Percentiles rank a stretch among this genome's conserved stretches.
phyloP scores from a whole-genome alignment of 441 rosid species.

The Croton setiger region DNA sequence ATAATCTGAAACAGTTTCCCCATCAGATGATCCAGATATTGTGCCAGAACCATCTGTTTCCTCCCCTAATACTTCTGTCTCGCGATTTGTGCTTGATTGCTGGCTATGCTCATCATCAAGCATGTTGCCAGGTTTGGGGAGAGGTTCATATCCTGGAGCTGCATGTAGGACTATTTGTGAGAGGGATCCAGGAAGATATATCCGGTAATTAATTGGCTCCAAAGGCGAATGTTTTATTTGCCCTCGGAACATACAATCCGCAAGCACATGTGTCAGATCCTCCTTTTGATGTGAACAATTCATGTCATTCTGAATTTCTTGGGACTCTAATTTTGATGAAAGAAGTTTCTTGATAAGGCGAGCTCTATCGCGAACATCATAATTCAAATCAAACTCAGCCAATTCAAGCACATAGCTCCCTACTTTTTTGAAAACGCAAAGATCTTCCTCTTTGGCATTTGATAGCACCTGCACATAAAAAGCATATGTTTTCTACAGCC shows the following conservation, averaged over 20 bases:
- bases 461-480: conserved; percentile 48
- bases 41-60: conserved; percentile 41
- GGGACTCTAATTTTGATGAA: conserved; percentile 37
- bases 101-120: conserved; percentile 39
- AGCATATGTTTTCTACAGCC: conserved; percentile 9
- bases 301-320: conserved; percentile 36
- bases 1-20: conserved; percentile 67
- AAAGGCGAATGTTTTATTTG: conserved; percentile 40
- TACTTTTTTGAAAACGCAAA: conserved; percentile 43
- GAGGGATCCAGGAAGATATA: conserved; percentile 96
- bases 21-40: conserved; percentile 57
- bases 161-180: conserved; percentile 98
- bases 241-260: conserved; percentile 55
- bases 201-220: conserved; percentile 49
- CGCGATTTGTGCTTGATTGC: conserved; percentile 28
- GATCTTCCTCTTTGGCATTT: conserved; percentile 50
- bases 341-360: conserved; percentile 66
- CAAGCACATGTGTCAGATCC: conserved; percentile 35
- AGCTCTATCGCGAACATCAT: conserved; percentile 95
- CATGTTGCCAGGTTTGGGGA: conserved; percentile 83
- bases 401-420: conserved; percentile 75
- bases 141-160: conserved; percentile 98
- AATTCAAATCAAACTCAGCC: conserved; percentile 78
- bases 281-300: conserved; percentile 35
- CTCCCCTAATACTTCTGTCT: conserved; percentile 33